Base-by-base conservation (phyloP, 805 yeast species). In the Ogataea paraovalis region DNA sequence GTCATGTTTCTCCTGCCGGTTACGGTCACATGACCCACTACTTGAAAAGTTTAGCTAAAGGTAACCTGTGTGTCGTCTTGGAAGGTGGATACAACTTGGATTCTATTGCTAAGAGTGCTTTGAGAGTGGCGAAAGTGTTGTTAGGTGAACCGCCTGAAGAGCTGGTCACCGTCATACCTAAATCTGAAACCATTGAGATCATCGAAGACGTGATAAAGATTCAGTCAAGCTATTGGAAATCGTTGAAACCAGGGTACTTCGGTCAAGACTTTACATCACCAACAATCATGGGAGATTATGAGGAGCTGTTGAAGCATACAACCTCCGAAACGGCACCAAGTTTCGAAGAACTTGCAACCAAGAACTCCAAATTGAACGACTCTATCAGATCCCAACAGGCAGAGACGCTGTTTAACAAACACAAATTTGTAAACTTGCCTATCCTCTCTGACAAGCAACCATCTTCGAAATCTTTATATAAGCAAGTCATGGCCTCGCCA, bases 51-150 rank as follows among this genome's bases (percentile, higher is more conserved):
- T 69, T 94, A 39, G 97, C 97, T 2, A 79, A 78, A 57, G 99
- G 99, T 2, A 88, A 87, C 56, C 62, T 94, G 41, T 87, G 95
- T 41, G 97, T 90, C 4, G 85, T 89, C 4, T 72, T 94, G 36
- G 99, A 94, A 73, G 99, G 99, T 54, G 99, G 99, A 1, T 94
- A 94, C 66, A 92, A 89, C 61, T 73, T 94, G 49, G 96, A 90
- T 59, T 80, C 97, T 2, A 94, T 91, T 52, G 87, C 96, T 21
- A 80, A 79, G 41, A 85, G 96, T 50, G 99, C 98, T 0, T 70
- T 94, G 42, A 92, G 94, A 1, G 97, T 94, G 4, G 86, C 97
- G 3, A 89, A 90, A 63, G 92, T 87, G 0, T 72, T 94, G 41
- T 76, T 94, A 18, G 99, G 99, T 5, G 98, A 94, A 62, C 96